Evolutionary conservation across 352 stramenopile genomes (phyloP).

Genomic region (Pythium vanterpoolii): DNA sequence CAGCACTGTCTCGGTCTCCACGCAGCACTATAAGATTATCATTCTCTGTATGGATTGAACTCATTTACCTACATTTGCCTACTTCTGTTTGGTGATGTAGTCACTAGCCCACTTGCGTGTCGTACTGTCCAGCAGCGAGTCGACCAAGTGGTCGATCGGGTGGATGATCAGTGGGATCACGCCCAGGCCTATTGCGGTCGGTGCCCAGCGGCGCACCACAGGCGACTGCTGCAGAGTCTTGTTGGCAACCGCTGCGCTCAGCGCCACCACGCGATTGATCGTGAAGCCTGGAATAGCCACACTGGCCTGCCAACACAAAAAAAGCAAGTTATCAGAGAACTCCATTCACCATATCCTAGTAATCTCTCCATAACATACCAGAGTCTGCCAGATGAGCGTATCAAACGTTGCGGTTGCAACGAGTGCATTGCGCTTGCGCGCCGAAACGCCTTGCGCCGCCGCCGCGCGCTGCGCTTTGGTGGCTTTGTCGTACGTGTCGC

Average conservation of each 20-base stretch:
- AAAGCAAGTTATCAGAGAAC: neutral
- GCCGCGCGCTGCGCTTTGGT: conserved; percentile 35
- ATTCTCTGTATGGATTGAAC: no score
- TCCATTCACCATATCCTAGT: no score
- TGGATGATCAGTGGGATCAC: conserved; percentile 88
- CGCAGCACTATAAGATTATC: no score
- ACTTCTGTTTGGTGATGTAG: conserved; percentile 29
- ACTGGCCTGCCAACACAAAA: conserved; percentile 39
- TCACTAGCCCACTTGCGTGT: conserved; percentile 43
- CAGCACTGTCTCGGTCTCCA: no score
- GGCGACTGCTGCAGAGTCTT: conserved; percentile 39
- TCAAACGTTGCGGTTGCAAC: conserved; percentile 47
- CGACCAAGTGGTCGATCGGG: conserved; percentile 76
- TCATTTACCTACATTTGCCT: conserved; percentile 4
- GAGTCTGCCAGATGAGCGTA: conserved; percentile 81
- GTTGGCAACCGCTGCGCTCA: conserved; percentile 34
- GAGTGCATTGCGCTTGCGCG: conserved; percentile 30
- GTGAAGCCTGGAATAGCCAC: conserved; percentile 81
- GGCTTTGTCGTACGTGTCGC: conserved; percentile 82
- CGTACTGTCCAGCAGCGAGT: conserved; percentile 49
- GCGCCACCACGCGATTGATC: conserved; percentile 77
- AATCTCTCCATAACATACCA: conserved; percentile 22
- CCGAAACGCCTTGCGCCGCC: conserved; percentile 21
- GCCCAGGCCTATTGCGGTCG: conserved; percentile 71
- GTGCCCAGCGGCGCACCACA: conserved; percentile 49